Base-by-base conservation (phyloP, 176 grass and related monocot species). In the Secale cereale region DNA sequence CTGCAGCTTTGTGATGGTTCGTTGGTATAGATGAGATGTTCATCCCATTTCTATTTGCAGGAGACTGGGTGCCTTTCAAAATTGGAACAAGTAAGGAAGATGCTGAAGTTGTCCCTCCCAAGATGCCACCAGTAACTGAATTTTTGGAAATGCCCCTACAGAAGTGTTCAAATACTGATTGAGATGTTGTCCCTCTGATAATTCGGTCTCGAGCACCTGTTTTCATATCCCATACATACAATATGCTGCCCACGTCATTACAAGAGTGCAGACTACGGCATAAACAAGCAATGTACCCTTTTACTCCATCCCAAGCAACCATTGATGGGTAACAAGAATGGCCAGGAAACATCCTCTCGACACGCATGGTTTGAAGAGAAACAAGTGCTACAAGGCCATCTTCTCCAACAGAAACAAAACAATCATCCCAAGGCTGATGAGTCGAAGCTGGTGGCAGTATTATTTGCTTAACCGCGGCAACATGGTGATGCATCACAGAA, bases 171-270 rank as follows among this genome's bases (percentile, higher is more conserved):
- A 98, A 98, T 39, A 87, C 80, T 81, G 85, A 98, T 78, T 90
- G 89, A 66, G 95, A 98, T 79, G 87, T 77, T n/a, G 92, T 79
- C 31, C 95, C 95, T 69, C 81, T 83, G 75, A 93, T 88, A 86
- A 94, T 83, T 56, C 91, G 75, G 35, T 98, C 95, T 85, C 86
- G 85, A 78, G 92, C 89, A 67, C 95, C 95, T 13, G 92, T 86
- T 91, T 98, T 98, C 79, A 98, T 59, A 88, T 98, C 95, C 95
- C 95, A 98, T 83, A 98, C 88, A 81, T 94, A 98, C 70, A 98
- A 66, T 80, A 88, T 48, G 36, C 86, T 92, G 81, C 87, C 88
- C 72, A 79, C 40, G 77, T 93, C 89, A 68, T 80, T 85, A 73
- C 74, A 88, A 81, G 84, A 87, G 74, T 89, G 85, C 66, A 91